A percentile compares a stretch with the other conserved stretches of the same genome.
These are phyloP conservation scores for Penicilliopsis zonata DNA, from an alignment of 495 filamentous ascomycete species.

Conservation along the genomic window DNA sequence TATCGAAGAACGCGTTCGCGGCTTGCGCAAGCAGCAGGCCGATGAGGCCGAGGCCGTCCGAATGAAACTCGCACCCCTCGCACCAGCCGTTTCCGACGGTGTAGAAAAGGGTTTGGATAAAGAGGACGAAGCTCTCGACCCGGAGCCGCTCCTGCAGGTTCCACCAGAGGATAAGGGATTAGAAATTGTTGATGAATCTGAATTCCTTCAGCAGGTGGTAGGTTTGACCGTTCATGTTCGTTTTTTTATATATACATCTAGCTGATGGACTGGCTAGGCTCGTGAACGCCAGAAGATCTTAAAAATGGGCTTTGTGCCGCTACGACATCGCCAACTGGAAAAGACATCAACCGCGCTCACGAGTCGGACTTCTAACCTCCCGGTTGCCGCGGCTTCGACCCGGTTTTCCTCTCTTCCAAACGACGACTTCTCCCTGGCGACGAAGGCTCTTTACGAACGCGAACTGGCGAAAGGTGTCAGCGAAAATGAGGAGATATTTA, in stretches of 20 bases:
- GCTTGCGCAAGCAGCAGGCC: constrained; percentile 53
- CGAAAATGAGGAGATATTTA: constrained; percentile 94
- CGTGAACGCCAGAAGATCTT: constrained; percentile 51
- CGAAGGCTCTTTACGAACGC: constrained; percentile 81
- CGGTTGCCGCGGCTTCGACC: constrained; percentile 38
- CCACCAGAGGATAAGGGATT: constrained; percentile 54
- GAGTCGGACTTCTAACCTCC: constrained; percentile 16
- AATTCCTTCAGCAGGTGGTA: constrained; percentile 48
- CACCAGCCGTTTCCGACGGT: constrained; percentile 11
- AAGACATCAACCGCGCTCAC: constrained; percentile 28
- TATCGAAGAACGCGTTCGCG: constrained; percentile 57
- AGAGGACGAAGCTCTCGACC: constrained; percentile 41
- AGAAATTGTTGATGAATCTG: constrained; percentile 48
- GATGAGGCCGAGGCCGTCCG: constrained; percentile 55
- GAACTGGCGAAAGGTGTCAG: constrained; percentile 86
- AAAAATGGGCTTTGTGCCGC: constrained; percentile 59
- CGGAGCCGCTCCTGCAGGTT: constrained; percentile 59
- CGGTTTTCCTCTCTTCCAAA: constrained; percentile 65
- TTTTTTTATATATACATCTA: constrained; percentile 3
- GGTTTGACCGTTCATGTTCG: constrained; percentile 9
- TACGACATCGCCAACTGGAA: constrained; percentile 39
- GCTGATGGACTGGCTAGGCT: constrained; percentile 29
- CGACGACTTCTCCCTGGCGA: constrained; percentile 85
- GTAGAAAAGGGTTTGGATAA: constrained; percentile 3
- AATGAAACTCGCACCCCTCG: constrained; percentile 40